Percentiles rank a stretch among this genome's conserved stretches.
Conservation (phyloP, 1,284 basidiomycete genomes). For the Cryptococcus sp. region DNA sequence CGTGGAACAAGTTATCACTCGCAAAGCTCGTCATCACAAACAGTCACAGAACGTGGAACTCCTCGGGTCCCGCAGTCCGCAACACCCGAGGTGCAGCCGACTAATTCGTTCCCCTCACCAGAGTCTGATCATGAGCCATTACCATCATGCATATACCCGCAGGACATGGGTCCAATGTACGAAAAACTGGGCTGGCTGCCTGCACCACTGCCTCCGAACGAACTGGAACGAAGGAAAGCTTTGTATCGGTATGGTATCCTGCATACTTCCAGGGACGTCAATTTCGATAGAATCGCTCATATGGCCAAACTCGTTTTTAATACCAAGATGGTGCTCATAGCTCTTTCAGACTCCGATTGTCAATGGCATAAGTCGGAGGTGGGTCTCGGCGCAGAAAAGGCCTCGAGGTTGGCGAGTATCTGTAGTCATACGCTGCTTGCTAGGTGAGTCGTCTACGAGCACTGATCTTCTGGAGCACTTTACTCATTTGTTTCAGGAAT, state of each 20-base stretch:
- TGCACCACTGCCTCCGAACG: conserved; percentile 74
- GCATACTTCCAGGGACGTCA: conserved; percentile 74
- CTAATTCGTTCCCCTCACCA: neutral
- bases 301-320: conserved; percentile 89
- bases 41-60: conserved; percentile 17
- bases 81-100: neutral
- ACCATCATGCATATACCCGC: conserved; percentile 13
- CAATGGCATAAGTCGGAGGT: conserved; percentile 85
- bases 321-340: conserved; percentile 77
- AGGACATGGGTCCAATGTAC: conserved; percentile 50
- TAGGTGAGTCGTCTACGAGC: conserved; percentile 51
- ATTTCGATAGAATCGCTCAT: conserved; percentile 85
- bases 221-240: conserved; percentile 70
- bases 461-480: neutral
- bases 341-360: conserved; percentile 72
- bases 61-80: neutral
- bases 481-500: conserved; percentile 50
- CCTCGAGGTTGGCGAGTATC: conserved; percentile 64
- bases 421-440: conserved; percentile 80
- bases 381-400: conserved; percentile 58
- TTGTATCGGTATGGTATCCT: conserved; percentile 79
- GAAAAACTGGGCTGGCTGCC: conserved; percentile 67
- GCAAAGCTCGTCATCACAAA: conserved; percentile 26
- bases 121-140: neutral
- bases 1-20: conserved; percentile 5